Base-by-base conservation (phyloP, 1,284 basidiomycete species). In the Papiliotrema terrestris region DNA sequence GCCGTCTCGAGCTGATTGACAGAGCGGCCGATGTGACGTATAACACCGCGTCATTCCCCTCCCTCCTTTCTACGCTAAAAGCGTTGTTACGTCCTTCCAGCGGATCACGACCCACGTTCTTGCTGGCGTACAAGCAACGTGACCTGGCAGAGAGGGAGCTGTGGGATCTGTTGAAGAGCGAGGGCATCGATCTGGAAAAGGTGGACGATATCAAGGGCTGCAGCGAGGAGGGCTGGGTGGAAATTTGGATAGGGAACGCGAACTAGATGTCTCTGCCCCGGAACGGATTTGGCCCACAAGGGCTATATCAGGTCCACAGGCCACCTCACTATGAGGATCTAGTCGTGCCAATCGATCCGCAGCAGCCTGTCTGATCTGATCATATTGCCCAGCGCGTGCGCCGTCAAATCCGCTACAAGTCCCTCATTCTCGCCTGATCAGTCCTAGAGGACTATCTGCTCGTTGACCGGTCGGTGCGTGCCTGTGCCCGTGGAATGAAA, bases 11-110 rank as follows among this genome's bases (percentile, higher is more conserved):
- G 13, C 39, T 47, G 26, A 19, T n/a, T 17, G 36, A 26, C 60
- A 90, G 90, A 53, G 90, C 92, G 83, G 88, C 90, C 14, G 91
- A 94, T 66, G 88, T 93, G 9, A 86, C 89, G 0, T 93, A 93
- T 78, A 93, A 93, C 75, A 90, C 88, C 0, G 77, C 84, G 1
- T 88, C 89, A 1, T 94, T 93, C 74, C 82, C 86, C 6, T 56
- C 62, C 0, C 67, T 77, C 11, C 54, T 75, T 9, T 51, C 42
- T 8, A 76, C 76, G 3, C 60, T 77, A 2, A 54, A 54, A 17
- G 37, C 59, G 1, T 63, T 76, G 2, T 62, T 77, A 8, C 11
- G 36, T 11, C 58, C 55, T 0, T 3, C 52, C 5, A 15, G 15
- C 38, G 37, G 13, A 11, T 37, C 23, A 11, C 39, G 20, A 23